These are phyloP conservation scores for Tardiomyces digboiensis DNA, from an alignment of 1,139 yeast genomes.

Conservation along the genomic window DNA sequence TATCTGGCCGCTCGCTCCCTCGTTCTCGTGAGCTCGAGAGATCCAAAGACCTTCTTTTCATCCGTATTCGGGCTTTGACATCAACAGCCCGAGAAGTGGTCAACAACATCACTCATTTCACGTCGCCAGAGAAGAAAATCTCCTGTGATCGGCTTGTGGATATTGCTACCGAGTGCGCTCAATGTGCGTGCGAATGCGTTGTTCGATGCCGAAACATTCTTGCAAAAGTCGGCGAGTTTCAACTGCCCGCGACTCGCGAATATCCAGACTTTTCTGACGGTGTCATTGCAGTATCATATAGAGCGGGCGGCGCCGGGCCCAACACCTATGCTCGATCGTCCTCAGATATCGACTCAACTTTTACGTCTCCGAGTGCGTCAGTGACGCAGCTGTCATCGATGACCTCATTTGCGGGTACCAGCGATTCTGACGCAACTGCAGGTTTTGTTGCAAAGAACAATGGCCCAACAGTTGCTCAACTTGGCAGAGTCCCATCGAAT, in stretches of 20 bases:
- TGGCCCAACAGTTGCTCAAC: too few relatives aligned
- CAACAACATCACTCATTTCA: slow-evolving; percentile 7
- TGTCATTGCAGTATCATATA: neutral
- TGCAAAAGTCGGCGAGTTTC: slow-evolving; percentile 63
- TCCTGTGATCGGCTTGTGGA: slow-evolving; percentile 5
- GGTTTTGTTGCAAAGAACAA: too few relatives aligned
- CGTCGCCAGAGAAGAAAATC: slow-evolving; percentile 2
- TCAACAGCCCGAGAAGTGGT: slow-evolving; percentile 24
- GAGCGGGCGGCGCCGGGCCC: too few relatives aligned
- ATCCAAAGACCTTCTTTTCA: slow-evolving; percentile 28
- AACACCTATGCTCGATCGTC: neutral
- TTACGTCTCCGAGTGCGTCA: neutral
- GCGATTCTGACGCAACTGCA: neutral
- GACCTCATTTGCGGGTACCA: neutral
- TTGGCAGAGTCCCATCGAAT: too few relatives aligned
- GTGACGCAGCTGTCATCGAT: neutral
- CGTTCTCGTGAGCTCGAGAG: slow-evolving; percentile 24
- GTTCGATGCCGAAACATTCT: slow-evolving; percentile 39
- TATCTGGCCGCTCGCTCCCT: slow-evolving; percentile 21
- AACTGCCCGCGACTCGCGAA: slow-evolving; percentile 50
- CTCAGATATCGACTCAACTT: neutral
- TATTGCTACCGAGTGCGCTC: slow-evolving; percentile 25
- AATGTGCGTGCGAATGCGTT: slow-evolving; percentile 31
- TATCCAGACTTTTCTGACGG: slow-evolving; percentile 61
- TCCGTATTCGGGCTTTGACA: slow-evolving; percentile 25